These are phyloP conservation scores for Ilex paraguariensis DNA, from an alignment of 305 asterid genomes.

Conservation along the genomic window DNA sequence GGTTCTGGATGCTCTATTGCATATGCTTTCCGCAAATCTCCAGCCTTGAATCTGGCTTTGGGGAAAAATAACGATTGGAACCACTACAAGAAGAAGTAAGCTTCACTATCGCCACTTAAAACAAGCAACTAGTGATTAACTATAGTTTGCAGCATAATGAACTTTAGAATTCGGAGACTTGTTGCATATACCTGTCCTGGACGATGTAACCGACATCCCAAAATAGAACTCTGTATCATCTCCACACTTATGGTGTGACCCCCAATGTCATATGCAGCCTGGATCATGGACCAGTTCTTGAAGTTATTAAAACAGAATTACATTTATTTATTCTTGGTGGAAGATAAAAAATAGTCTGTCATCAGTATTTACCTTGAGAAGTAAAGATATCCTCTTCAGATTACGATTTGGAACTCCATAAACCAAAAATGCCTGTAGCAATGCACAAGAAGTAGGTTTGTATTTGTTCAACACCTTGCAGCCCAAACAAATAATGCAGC, in stretches of 20 bases:
- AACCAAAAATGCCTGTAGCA: slow-evolving; percentile 67
- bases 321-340: neutral
- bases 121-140: neutral
- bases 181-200: slow-evolving; percentile 63
- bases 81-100: slow-evolving; percentile 50
- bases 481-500: neutral
- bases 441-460: neutral
- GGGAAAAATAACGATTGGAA: slow-evolving; percentile 68
- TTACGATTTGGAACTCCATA: slow-evolving; percentile 71
- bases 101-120: slow-evolving; percentile 8
- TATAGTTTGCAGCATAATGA: neutral
- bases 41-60: slow-evolving; percentile 51
- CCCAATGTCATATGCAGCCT: slow-evolving; percentile 91
- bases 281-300: slow-evolving; percentile 12
- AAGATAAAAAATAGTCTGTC: neutral
- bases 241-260: slow-evolving; percentile 74
- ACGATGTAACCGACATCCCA: slow-evolving; percentile 79
- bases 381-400: slow-evolving; percentile 62
- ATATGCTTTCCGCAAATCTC: slow-evolving; percentile 44
- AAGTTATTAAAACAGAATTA: neutral
- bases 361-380: slow-evolving; percentile 51
- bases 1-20: slow-evolving; percentile 61
- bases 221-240: slow-evolving; percentile 67
- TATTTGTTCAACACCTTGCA: neutral
- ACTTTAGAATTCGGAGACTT: neutral